Percentiles rank a stretch among this genome's conserved stretches.
These are phyloP conservation scores for Amphibolis antarctica DNA, from an alignment of 106 monocot genomes.

Conservation along the genomic window DNA sequence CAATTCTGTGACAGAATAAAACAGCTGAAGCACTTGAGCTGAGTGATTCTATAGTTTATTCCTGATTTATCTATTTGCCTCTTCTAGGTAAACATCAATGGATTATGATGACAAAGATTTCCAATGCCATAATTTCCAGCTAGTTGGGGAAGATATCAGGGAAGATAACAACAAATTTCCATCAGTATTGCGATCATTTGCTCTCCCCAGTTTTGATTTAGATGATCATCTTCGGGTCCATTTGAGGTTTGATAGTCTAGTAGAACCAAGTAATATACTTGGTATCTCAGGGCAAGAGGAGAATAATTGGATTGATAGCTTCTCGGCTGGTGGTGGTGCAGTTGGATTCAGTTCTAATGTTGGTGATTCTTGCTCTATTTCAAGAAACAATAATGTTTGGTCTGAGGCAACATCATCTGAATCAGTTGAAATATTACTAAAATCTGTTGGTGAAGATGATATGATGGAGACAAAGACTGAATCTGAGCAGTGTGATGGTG, in stretches of 20 bases:
- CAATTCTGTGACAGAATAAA: background rate
- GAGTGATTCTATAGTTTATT: background rate
- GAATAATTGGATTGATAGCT: conserved; percentile 79
- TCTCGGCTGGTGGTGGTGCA: conserved; percentile 55
- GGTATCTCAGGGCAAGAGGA: conserved; percentile 49
- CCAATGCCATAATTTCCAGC: conserved; percentile 75
- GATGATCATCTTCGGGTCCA: conserved; percentile 63
- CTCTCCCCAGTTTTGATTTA: conserved; percentile 72
- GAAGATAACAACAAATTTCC: conserved; percentile 58
- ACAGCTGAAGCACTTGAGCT: too few relatives aligned
- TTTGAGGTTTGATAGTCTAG: conserved; percentile 66
- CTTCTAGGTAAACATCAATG: conserved; percentile 74
- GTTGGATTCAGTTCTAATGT: conserved; percentile 49
- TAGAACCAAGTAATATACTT: conserved; percentile 57
- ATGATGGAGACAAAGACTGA: conserved; percentile 25
- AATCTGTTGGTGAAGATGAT: conserved; percentile 68
- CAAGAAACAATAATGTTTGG: conserved; percentile 71
- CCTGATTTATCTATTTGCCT: background rate
- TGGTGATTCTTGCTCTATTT: conserved; percentile 49
- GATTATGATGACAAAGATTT: conserved; percentile 96
- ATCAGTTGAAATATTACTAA: conserved; percentile 90
- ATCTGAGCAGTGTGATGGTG: conserved; percentile 20
- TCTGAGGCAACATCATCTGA: conserved; percentile 86
- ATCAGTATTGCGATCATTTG: conserved; percentile 44
- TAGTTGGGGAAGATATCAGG: conserved; percentile 75